Evolutionary conservation across 352 stramenopile species (phyloP).

Genomic region (Globisporangium heterothallicum): DNA sequence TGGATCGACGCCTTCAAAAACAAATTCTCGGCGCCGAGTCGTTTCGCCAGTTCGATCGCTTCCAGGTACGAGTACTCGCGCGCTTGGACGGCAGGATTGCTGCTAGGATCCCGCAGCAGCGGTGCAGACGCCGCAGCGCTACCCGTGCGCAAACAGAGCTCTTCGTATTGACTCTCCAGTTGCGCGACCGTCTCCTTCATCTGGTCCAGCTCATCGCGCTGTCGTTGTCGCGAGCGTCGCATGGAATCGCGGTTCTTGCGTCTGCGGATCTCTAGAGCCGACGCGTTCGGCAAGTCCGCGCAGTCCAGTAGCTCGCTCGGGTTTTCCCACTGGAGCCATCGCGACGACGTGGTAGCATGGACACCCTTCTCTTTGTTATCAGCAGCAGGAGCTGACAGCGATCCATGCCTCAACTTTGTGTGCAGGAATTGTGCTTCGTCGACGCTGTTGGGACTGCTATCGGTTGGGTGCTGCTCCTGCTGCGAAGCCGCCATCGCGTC

Average conservation of each 20-base stretch:
- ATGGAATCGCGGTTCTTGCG: constrained; percentile 60
- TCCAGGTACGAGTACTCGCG: constrained; percentile 18
- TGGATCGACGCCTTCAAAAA: constrained; percentile 41
- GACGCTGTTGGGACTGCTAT: constrained; percentile 4
- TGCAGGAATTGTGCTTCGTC: background rate
- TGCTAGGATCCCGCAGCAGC: background rate
- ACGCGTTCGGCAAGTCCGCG: constrained; percentile 21
- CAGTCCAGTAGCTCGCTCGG: constrained; percentile 24
- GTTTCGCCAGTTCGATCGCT: constrained; percentile 23
- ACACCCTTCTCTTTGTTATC: background rate
- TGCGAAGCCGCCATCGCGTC: background rate
- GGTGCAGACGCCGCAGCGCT: constrained; percentile 2
- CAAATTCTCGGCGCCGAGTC: constrained; percentile 49
- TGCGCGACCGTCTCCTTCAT: constrained; percentile 31
- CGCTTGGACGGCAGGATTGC: constrained; percentile 11
- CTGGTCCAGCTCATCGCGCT: constrained; percentile 37
- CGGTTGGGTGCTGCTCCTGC: background rate
- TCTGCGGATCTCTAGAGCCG: constrained; percentile 29
- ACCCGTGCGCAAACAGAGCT: constrained; percentile 26
- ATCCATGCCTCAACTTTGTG: constrained; percentile 2
- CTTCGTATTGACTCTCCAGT: constrained; percentile 38
- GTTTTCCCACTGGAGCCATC: constrained; percentile 44
- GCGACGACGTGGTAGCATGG: constrained; percentile 16
- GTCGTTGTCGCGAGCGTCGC: constrained; percentile 41
- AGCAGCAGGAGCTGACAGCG: background rate